Percentiles rank a stretch among this genome's conserved stretches.
Evolutionary conservation across 2,329 filamentous ascomycete species (phyloP).

Genomic region (Stagonosporopsis cucurbitacearum): DNA sequence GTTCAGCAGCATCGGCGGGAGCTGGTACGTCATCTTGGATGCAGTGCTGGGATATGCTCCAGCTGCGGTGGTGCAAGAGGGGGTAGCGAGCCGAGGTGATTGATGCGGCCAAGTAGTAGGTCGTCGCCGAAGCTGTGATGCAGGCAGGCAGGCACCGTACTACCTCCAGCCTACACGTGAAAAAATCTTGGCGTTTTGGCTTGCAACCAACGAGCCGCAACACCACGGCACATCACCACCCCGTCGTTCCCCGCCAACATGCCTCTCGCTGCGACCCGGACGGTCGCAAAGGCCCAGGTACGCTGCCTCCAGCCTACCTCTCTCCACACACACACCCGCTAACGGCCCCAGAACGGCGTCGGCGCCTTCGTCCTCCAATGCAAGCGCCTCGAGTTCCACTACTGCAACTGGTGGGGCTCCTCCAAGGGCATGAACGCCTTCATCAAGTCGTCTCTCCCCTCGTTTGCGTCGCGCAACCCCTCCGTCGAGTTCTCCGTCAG

Average conservation of each 20-base stretch:
- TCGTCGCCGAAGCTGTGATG: conserved; percentile 1
- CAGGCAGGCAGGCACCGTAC: conserved; percentile 29
- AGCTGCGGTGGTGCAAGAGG: conserved; percentile 22
- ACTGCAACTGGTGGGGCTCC: conserved; percentile 95
- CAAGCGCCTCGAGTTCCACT: conserved; percentile 94
- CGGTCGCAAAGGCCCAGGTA: conserved; percentile 64
- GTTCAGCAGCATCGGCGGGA: conserved; percentile 88
- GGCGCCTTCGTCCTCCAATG: conserved; percentile 97
- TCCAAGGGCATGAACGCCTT: conserved; percentile 94
- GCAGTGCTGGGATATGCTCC: conserved; percentile 45
- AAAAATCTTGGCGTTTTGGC: conserved; percentile 14
- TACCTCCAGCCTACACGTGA: too few species aligned
- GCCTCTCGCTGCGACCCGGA: conserved; percentile 59
- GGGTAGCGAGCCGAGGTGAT: conserved; percentile 11
- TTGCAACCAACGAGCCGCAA: neutral
- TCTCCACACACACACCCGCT: neutral
- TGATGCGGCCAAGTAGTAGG: conserved; percentile 23
- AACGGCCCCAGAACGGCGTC: conserved; percentile 59
- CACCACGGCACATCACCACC: neutral
- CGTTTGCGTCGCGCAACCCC: conserved; percentile 82
- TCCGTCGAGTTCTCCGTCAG: conserved; percentile 91
- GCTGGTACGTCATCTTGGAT: conserved; percentile 86
- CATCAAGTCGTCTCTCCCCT: conserved; percentile 75
- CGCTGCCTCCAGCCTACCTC: conserved; percentile 23
- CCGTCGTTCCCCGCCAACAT: conserved; percentile 45